phyloP scores from a whole-genome alignment of 2,329 filamentous ascomycete species.

The Diaporthe vexans region DNA sequence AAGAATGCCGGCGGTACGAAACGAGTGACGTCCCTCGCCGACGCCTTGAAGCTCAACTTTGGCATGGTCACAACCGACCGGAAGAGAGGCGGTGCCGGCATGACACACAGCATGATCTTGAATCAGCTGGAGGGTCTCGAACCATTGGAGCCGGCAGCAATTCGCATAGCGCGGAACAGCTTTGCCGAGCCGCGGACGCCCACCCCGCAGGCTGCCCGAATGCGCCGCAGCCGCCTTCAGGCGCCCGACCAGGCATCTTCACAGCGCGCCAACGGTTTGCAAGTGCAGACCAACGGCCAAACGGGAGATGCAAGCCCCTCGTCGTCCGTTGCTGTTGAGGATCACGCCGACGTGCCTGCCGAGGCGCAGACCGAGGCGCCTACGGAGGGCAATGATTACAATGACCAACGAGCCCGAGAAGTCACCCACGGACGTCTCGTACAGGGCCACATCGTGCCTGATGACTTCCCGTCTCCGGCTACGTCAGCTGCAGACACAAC shows the following conservation, averaged over 20 bases:
- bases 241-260: constrained; percentile 62
- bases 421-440: constrained; percentile 93
- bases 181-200: constrained; percentile 44
- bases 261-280: constrained; percentile 51
- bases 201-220: constrained; percentile 47
- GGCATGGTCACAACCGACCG: constrained; percentile 93
- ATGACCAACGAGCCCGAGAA: constrained; percentile 86
- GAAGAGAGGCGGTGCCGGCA: constrained; percentile 70
- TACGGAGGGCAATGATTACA: constrained; percentile 67
- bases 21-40: constrained; percentile 93
- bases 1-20: constrained; percentile 99
- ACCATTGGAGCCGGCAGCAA: constrained; percentile 45
- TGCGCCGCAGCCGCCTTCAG: constrained; percentile 46
- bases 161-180: constrained; percentile 44
- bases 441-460: constrained; percentile 95
- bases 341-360: constrained; percentile 56
- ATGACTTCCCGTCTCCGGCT: constrained; percentile 87
- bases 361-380: constrained; percentile 57
- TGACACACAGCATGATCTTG: constrained; percentile 85
- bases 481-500: constrained; percentile 78
- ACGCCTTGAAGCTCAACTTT: constrained; percentile 97
- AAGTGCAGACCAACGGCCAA: constrained; percentile 47
- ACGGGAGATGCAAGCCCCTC: constrained; percentile 41
- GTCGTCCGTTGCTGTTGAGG: constrained; percentile 51
- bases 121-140: constrained; percentile 74